Evolutionary conservation across 345 rosid genomes (phyloP).

Genomic region (Schrenkiella parvula): DNA sequence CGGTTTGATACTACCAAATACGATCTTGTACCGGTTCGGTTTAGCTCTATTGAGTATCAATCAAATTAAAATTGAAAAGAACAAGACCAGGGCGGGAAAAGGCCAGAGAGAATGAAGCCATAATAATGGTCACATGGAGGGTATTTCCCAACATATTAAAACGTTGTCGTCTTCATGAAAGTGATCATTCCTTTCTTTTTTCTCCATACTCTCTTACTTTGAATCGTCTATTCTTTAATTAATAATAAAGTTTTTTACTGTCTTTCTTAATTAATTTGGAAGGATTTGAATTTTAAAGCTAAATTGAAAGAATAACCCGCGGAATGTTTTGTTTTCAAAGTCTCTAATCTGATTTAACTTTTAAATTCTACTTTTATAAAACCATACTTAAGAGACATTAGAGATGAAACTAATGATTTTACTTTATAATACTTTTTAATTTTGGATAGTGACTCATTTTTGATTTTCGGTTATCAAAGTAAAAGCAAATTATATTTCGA

Average conservation of each 20-base stretch:
- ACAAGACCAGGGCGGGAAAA: slow-evolving; percentile 20
- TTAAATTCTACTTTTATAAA: background rate
- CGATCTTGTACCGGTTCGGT: background rate
- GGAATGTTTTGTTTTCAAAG: background rate
- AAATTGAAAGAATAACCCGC: background rate
- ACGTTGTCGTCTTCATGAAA: slow-evolving; percentile 26
- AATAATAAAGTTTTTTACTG: background rate
- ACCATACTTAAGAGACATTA: background rate
- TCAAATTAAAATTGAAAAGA: background rate
- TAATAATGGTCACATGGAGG: slow-evolving; percentile 25
- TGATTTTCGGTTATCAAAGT: background rate
- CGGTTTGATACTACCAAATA: slow-evolving; percentile 3
- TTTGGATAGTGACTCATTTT: background rate
- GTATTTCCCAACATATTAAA: slow-evolving; percentile 1
- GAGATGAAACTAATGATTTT: background rate
- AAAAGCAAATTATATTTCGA: background rate
- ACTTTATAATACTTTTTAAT: background rate
- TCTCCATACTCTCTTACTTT: background rate
- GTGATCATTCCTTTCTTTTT: slow-evolving; percentile 15
- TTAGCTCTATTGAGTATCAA: background rate
- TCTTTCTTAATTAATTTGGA: background rate
- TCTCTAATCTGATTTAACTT: background rate
- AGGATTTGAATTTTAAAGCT: background rate
- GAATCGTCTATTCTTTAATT: background rate
- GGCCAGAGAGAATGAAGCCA: slow-evolving; percentile 17